phyloP scores from a whole-genome alignment of 2,329 filamentous ascomycete genomes.

The Aspergillus sp. region DNA sequence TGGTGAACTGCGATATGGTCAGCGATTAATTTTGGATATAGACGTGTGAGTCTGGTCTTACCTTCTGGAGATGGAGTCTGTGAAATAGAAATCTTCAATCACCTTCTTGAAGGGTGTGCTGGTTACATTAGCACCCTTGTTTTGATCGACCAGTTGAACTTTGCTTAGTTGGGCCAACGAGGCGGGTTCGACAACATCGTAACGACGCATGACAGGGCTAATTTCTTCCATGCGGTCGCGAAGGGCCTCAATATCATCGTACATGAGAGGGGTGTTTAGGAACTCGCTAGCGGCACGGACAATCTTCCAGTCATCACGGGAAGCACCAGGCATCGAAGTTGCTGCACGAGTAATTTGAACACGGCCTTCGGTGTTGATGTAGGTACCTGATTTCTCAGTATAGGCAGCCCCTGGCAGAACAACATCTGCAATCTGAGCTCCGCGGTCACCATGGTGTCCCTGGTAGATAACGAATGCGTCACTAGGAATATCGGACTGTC shows the following conservation, averaged over 20 bases:
- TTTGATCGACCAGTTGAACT: slow-evolving; percentile 93
- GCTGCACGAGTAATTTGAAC: slow-evolving; percentile 92
- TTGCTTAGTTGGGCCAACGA: slow-evolving; percentile 76
- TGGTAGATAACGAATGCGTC: slow-evolving; percentile 97
- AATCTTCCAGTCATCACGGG: slow-evolving; percentile 98
- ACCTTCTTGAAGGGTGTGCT: slow-evolving; percentile 76
- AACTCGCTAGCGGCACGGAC: slow-evolving; percentile 91
- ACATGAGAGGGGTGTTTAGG: slow-evolving; percentile 80
- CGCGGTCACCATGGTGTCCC: slow-evolving; percentile 93
- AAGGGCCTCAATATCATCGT: slow-evolving; percentile 86
- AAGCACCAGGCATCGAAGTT: slow-evolving; percentile 81
- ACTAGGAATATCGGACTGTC: slow-evolving; percentile 83
- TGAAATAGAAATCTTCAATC: slow-evolving; percentile 98
- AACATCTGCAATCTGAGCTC: slow-evolving; percentile 89
- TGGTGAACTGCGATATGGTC: slow-evolving; percentile 65
- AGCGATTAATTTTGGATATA: slow-evolving; percentile 10
- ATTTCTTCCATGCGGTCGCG: slow-evolving; percentile 95
- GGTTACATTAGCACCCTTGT: slow-evolving; percentile 78
- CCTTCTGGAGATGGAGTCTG: slow-evolving; percentile 95
- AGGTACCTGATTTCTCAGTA: slow-evolving; percentile 94
- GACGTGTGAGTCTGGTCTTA: slow-evolving; percentile 45
- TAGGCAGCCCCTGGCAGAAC: slow-evolving; percentile 93
- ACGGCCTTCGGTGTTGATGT: slow-evolving; percentile 96
- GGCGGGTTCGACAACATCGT: slow-evolving; percentile 85
- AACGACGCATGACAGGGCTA: slow-evolving; percentile 81